Percentiles rank a stretch among this genome's conserved stretches.
Conservation (phyloP, 1,284 basidiomycete genomes). For the Cryptococcus sp. region DNA sequence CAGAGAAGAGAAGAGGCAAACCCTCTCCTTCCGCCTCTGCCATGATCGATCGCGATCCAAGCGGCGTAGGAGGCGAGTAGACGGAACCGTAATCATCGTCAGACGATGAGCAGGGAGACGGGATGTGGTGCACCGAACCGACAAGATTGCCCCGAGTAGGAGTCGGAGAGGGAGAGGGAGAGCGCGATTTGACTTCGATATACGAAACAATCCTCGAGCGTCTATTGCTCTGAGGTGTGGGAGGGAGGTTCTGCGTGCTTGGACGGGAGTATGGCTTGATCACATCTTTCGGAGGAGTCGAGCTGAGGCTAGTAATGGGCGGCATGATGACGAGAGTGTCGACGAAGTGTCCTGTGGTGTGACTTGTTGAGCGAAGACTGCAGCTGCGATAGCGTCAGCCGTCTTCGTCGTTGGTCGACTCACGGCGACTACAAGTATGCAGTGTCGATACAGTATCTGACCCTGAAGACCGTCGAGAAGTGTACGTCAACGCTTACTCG, state of each 20-base stretch:
- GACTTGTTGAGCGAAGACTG: no score
- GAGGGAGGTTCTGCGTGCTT: background rate
- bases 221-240: background rate
- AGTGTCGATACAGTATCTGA: no score
- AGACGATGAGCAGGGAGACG: background rate
- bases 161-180: background rate
- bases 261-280: background rate
- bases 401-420: no score
- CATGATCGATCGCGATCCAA: background rate
- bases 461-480: no score
- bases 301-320: background rate
- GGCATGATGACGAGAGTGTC: background rate
- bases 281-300: background rate
- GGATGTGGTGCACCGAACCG: no score
- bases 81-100: background rate
- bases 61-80: background rate
- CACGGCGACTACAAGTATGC: no score
- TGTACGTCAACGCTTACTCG: no score
- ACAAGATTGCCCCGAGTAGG: no score
- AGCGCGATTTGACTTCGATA: background rate
- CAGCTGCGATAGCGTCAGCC: no score
- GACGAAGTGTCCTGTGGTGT: background rate
- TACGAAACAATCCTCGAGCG: background rate
- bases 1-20: background rate
- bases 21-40: background rate